These are phyloP conservation scores for Diaporthe sp. DNA, from an alignment of 2,329 filamentous ascomycete genomes.

Conservation along the genomic window DNA sequence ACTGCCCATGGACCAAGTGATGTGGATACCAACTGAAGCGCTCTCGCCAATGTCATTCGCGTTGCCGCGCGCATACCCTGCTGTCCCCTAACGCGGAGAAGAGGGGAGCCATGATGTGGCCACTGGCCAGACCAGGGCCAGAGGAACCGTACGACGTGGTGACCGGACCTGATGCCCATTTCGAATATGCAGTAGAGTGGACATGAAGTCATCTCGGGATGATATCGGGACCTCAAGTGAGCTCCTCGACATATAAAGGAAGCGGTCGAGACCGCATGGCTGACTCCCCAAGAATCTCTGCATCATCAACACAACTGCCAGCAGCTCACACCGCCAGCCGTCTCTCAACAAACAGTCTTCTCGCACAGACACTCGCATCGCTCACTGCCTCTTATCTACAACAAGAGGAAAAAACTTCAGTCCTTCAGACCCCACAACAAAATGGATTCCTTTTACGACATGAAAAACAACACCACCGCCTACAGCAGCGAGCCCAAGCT, in stretches of 20 bases:
- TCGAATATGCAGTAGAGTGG: conserved; percentile 24
- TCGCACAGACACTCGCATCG: neutral
- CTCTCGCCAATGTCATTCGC: conserved; percentile 29
- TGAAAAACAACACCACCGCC: conserved; percentile 20
- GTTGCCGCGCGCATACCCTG: conserved; percentile 31
- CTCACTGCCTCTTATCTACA: neutral
- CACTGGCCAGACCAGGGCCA: conserved; percentile 22
- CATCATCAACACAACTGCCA: conserved; percentile 5
- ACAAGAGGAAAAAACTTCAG: neutral
- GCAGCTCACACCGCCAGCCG: conserved; percentile 20
- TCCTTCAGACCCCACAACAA: conserved; percentile 19
- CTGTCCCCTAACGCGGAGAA: conserved; percentile 27
- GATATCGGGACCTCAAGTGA: conserved; percentile 29
- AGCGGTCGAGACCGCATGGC: conserved; percentile 17
- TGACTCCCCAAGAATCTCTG: conserved; percentile 13
- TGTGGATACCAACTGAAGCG: conserved; percentile 26
- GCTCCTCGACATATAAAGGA: conserved; percentile 25
- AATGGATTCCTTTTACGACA: conserved; percentile 27
- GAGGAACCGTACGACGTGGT: conserved; percentile 28
- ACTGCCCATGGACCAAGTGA: neutral
- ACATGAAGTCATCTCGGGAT: conserved; percentile 25
- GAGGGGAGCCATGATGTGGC: conserved; percentile 27
- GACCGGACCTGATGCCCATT: conserved; percentile 4
- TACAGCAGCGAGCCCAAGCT: conserved; percentile 13
- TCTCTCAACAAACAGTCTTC: neutral